Percentiles rank a stretch among this genome's conserved stretches.
These are phyloP conservation scores for Juglanconis sp. DNA, from an alignment of 2,329 filamentous ascomycete species.

Conservation along the genomic window DNA sequence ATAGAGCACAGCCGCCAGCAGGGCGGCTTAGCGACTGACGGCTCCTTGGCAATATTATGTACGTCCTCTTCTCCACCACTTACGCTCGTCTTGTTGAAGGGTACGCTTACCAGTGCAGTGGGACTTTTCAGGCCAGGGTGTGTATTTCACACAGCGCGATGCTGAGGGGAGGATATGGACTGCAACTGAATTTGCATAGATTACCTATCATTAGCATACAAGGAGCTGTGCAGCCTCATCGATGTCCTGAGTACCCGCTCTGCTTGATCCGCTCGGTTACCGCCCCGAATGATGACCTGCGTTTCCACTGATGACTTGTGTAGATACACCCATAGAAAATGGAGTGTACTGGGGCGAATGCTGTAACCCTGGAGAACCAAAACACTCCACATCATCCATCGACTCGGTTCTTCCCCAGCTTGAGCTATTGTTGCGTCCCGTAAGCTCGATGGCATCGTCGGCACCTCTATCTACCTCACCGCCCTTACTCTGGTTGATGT, in stretches of 20 bases:
- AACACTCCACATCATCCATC: background rate
- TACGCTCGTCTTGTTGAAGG: too few species aligned
- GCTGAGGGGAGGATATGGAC: too few species aligned
- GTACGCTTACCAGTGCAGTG: too few species aligned
- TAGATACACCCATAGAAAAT: background rate
- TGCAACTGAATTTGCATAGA: too few species aligned
- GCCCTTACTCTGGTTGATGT: background rate
- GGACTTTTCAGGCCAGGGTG: too few species aligned
- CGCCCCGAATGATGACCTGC: background rate
- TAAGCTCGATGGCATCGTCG: slow-evolving; percentile 13
- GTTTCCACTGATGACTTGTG: background rate
- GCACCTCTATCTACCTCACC: background rate
- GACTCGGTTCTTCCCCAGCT: background rate
- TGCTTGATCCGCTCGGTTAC: background rate
- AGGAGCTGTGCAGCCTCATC: too few species aligned
- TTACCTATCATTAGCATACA: too few species aligned
- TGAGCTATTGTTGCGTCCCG: background rate
- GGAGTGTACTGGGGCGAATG: background rate
- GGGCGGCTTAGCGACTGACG: background rate
- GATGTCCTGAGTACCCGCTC: too few species aligned
- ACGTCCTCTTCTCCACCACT: too few species aligned
- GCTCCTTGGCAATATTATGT: background rate
- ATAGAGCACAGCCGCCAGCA: background rate
- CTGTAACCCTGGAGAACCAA: background rate
- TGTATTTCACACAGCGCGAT: too few species aligned